These are phyloP conservation scores for Pisolithus tinctorius DNA, from an alignment of 768 basidiomycete genomes.

Conservation along the genomic window DNA sequence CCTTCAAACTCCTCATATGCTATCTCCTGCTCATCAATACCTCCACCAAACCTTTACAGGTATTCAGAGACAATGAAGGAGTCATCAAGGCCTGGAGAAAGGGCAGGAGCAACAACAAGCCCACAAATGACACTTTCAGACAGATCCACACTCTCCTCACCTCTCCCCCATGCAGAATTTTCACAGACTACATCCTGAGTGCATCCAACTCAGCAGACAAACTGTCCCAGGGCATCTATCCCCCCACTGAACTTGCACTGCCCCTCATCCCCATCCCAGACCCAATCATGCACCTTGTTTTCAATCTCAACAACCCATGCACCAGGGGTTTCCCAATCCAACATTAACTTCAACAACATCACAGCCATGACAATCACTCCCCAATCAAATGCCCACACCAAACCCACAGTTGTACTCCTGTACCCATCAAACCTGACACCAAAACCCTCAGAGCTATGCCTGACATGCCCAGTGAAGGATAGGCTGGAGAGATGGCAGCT, in stretches of 20 bases:
- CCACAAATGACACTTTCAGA: constrained; percentile 1
- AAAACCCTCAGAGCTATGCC: constrained; percentile 12
- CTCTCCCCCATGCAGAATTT: too few species aligned
- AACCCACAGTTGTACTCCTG: not conserved
- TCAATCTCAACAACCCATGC: constrained; percentile 5
- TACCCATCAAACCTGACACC: constrained; percentile 12
- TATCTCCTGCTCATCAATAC: too few species aligned
- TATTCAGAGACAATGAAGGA: too few species aligned
- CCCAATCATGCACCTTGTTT: too few species aligned
- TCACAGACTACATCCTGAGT: too few species aligned
- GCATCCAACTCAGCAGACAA: not conserved
- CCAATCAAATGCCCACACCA: not conserved
- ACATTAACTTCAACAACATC: too few species aligned
- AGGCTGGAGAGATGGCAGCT: constrained; percentile 19
- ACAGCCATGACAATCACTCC: too few species aligned
- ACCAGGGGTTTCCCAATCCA: too few species aligned
- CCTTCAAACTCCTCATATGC: too few species aligned
- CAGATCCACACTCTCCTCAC: not conserved
- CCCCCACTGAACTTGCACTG: too few species aligned
- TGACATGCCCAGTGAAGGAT: constrained; percentile 22
- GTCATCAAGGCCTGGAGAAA: constrained; percentile 5
- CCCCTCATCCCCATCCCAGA: constrained; percentile 22
- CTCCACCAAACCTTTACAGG: too few species aligned
- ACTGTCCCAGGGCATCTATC: too few species aligned
- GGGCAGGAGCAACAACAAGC: not conserved